Evolutionary conservation across 2,329 filamentous ascomycete species (phyloP).

Genomic region (Colletotrichum musicola): DNA sequence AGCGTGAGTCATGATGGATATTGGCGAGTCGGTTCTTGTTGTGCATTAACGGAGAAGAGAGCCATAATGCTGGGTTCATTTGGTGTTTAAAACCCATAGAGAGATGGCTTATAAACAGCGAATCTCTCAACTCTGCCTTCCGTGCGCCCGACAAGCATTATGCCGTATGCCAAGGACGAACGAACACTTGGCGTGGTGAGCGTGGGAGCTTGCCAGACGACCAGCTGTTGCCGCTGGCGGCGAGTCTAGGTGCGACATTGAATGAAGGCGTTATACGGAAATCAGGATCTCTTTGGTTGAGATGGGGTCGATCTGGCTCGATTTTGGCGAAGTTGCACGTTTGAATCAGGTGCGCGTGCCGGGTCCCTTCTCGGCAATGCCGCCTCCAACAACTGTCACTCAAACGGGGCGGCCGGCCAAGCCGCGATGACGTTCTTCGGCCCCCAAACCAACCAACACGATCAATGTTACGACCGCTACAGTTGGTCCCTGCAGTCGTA

Average conservation of each 20-base stretch:
- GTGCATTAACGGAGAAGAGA: not conserved
- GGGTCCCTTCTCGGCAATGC: not conserved
- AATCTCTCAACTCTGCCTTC: not conserved
- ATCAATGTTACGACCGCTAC: no score
- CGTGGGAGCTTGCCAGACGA: not conserved
- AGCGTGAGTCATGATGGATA: not conserved
- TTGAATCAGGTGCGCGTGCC: not conserved
- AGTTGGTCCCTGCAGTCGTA: no score
- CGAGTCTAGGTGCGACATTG: not conserved
- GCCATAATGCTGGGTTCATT: not conserved
- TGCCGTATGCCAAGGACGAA: not conserved
- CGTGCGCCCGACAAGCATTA: not conserved
- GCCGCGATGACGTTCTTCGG: not conserved
- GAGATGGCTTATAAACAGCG: no score
- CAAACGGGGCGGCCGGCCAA: not conserved
- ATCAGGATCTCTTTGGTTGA: not conserved
- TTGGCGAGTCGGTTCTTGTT: not conserved
- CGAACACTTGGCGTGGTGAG: not conserved
- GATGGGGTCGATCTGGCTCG: not conserved
- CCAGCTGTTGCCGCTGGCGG: not conserved
- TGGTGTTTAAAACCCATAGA: not conserved
- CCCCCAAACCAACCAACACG: no score
- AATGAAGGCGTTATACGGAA: not conserved
- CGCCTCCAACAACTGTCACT: not conserved
- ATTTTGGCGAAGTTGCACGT: not conserved